A percentile compares a stretch with the other conserved stretches of the same genome.
These are phyloP conservation scores for Myxozyma kluyveri DNA, from an alignment of 805 yeast species.

Conservation along the genomic window DNA sequence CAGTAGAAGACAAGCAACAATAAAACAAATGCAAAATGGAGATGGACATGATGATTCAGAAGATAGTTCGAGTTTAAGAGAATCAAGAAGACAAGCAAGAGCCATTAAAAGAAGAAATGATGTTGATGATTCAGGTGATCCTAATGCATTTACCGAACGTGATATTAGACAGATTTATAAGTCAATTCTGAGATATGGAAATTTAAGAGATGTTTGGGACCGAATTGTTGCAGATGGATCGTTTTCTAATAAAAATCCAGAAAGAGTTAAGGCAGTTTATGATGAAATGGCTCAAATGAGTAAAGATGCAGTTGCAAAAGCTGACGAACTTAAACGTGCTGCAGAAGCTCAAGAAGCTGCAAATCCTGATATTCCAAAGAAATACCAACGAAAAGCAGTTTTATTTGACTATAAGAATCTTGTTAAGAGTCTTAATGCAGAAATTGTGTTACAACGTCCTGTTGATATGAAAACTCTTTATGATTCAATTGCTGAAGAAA, in stretches of 20 bases:
- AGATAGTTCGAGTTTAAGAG: conserved; percentile 42
- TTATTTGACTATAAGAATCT: conserved; percentile 76
- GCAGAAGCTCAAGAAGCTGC: conserved; percentile 32
- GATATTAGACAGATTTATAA: conserved; percentile 84
- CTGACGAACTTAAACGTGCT: conserved; percentile 57
- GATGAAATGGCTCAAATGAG: conserved; percentile 67
- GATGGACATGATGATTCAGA: conserved; percentile 43
- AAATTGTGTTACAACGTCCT: conserved; percentile 76
- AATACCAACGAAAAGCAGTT: conserved; percentile 85
- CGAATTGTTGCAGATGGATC: conserved; percentile 87
- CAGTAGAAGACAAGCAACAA: conserved; percentile 63
- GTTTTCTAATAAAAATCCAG: conserved; percentile 78
- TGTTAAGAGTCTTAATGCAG: conserved; percentile 88
- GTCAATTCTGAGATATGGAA: conserved; percentile 78
- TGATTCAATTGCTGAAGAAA: conserved; percentile 50
- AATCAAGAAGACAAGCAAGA: conserved; percentile 41
- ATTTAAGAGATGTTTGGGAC: conserved; percentile 69
- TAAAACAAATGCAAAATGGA: conserved; percentile 30
- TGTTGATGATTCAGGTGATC: conserved; percentile 43
- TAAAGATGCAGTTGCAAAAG: conserved; percentile 57
- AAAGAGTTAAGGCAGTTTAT: conserved; percentile 69
- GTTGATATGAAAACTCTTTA: conserved; percentile 72
- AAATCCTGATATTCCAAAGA: conserved; percentile 44
- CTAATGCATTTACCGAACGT: conserved; percentile 65
- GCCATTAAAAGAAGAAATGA: conserved; percentile 40